phyloP scores from a whole-genome alignment of 345 rosid genomes.

The Fremontodendron californicum region DNA sequence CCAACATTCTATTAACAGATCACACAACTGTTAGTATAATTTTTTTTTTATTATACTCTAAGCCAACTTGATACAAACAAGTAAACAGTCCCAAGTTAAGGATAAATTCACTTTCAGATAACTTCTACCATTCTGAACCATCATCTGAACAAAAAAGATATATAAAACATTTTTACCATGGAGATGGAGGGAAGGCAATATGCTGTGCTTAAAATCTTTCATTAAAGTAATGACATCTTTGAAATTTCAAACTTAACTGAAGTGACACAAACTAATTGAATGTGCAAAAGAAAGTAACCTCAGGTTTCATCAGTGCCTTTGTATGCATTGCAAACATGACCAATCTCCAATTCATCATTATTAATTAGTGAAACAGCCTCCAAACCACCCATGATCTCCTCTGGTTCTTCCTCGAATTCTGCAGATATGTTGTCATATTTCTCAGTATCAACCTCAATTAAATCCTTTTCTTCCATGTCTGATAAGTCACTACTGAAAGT shows the following conservation, averaged over 20 bases:
- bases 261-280: neutral
- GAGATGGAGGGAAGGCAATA: no score
- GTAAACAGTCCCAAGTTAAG: neutral
- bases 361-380: constrained; percentile 27
- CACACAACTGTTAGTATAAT: no score
- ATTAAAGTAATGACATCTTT: neutral
- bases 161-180: no score
- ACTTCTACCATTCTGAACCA: no score
- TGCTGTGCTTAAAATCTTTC: neutral
- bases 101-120: no score
- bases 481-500: constrained; percentile 43
- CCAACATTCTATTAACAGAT: no score
- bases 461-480: constrained; percentile 43
- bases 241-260: neutral
- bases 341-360: constrained; percentile 46
- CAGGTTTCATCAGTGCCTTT: constrained; percentile 14
- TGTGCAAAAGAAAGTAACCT: constrained; percentile 8
- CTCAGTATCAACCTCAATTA: constrained; percentile 31
- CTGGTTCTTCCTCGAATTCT: constrained; percentile 30
- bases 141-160: no score
- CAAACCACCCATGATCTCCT: constrained; percentile 28
- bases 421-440: constrained; percentile 23
- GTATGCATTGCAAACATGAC: constrained; percentile 25
- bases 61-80: neutral
- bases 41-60: neutral